Evolutionary conservation across 192 early-diverging fungal species (phyloP).

Genomic region (Backusella morwellensis): DNA sequence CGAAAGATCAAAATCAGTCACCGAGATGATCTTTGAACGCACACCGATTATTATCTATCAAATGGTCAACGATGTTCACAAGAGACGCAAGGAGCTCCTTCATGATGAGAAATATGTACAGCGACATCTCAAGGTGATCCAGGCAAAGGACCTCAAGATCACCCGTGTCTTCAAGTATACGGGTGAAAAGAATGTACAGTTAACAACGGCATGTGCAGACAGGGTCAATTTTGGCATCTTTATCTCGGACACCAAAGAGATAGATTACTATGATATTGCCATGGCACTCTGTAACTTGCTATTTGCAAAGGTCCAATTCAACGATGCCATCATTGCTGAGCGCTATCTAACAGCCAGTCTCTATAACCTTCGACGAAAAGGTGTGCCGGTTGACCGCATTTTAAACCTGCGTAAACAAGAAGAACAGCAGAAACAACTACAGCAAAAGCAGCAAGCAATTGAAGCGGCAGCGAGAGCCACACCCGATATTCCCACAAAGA

Average conservation of each 20-base stretch:
- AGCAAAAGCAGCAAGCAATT: not conserved
- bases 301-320: conserved; percentile 65
- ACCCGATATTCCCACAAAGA: conserved; percentile 15
- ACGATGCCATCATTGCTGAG: conserved; percentile 75
- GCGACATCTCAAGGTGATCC: conserved; percentile 52
- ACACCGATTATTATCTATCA: conserved; percentile 69
- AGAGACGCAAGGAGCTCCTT: conserved; percentile 41
- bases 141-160: conserved; percentile 65
- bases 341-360: conserved; percentile 73
- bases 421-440: not conserved
- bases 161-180: conserved; percentile 43
- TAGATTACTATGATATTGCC: conserved; percentile 83
- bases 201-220: conserved; percentile 62
- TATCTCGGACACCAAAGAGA: conserved; percentile 46
- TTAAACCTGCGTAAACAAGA: conserved; percentile 43
- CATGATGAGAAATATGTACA: conserved; percentile 54
- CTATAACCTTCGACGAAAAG: conserved; percentile 63
- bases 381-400: conserved; percentile 58
- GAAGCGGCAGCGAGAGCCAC: not conserved
- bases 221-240: conserved; percentile 37
- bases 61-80: conserved; percentile 55
- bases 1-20: conserved; percentile 45
- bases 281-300: conserved; percentile 65
- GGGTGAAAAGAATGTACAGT: conserved; percentile 42
- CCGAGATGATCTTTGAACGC: conserved; percentile 67